Percentiles rank a stretch among this genome's conserved stretches.
Conservation (phyloP, 108 stramenopile species). For the Fistulifera pelliculosa region DNA sequence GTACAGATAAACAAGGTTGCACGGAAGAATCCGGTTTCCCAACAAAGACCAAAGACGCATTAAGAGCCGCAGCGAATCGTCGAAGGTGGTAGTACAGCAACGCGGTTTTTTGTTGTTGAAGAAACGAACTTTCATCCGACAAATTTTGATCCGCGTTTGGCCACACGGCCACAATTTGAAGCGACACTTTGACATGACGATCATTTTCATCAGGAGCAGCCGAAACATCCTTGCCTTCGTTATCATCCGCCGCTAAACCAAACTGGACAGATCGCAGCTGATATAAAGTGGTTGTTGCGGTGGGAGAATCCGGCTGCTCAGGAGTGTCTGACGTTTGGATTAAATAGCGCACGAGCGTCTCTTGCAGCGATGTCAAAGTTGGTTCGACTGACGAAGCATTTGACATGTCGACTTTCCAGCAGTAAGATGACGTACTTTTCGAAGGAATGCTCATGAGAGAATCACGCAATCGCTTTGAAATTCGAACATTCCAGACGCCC, state of each 20-base stretch:
- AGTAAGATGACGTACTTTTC: conserved; percentile 9
- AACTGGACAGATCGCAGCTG: conserved; percentile 32
- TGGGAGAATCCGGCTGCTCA: background rate
- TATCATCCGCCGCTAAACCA: conserved; percentile 35
- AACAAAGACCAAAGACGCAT: conserved; percentile 57
- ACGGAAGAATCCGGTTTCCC: conserved; percentile 2
- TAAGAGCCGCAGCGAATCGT: conserved; percentile 49
- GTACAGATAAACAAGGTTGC: background rate
- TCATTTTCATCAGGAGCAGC: conserved; percentile 8
- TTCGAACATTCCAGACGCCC: conserved; percentile 63
- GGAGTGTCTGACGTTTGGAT: background rate
- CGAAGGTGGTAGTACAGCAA: conserved; percentile 76
- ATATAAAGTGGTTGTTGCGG: conserved; percentile 29
- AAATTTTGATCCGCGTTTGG: conserved; percentile 6
- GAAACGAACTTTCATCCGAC: conserved; percentile 25
- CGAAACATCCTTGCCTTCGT: background rate
- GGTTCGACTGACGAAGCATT: conserved; percentile 37
- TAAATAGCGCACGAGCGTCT: conserved; percentile 32
- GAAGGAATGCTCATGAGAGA: conserved; percentile 4
- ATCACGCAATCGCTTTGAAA: background rate
- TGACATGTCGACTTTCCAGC: conserved; percentile 37
- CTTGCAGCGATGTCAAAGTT: conserved; percentile 22
- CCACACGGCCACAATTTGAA: conserved; percentile 29
- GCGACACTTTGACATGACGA: conserved; percentile 16
- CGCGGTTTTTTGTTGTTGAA: conserved; percentile 37